Percentiles rank a stretch among this genome's conserved stretches.
phyloP scores from a whole-genome alignment of 1,284 basidiomycete genomes.

The Papiliotrema nemorosa region DNA sequence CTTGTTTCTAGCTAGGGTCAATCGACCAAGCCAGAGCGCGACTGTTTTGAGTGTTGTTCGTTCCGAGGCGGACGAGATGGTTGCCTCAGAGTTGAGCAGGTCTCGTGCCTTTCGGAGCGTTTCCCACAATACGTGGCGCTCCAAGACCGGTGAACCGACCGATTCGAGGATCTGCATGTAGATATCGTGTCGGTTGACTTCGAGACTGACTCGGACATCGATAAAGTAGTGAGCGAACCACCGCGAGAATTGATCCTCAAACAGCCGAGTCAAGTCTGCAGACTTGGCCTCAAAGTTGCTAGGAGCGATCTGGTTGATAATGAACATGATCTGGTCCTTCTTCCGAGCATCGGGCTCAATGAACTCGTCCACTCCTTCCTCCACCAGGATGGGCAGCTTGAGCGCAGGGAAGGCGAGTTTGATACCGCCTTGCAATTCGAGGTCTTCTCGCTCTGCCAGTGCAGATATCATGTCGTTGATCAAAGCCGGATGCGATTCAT shows the following conservation, averaged over 20 bases:
- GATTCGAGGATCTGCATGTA: conserved; percentile 92
- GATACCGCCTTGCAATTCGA: conserved; percentile 52
- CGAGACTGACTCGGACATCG: conserved; percentile 89
- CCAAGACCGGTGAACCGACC: conserved; percentile 63
- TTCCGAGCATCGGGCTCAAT: conserved; percentile 76
- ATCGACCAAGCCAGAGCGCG: conserved; percentile 88
- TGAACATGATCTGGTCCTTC: conserved; percentile 94
- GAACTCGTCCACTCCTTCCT: conserved; percentile 57
- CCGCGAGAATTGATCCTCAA: conserved; percentile 74
- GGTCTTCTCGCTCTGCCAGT: conserved; percentile 52
- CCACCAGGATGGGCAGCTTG: conserved; percentile 48
- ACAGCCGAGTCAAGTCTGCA: conserved; percentile 73
- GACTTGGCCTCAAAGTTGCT: conserved; percentile 88
- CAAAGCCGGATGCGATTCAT: conserved; percentile 84
- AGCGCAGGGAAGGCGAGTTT: conserved; percentile 49
- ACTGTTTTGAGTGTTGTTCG: conserved; percentile 89
- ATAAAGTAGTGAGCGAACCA: conserved; percentile 99
- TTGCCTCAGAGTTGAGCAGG: conserved; percentile 88
- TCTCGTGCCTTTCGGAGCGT: conserved; percentile 81
- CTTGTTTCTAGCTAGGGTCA: conserved; percentile 86
- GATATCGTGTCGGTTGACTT: conserved; percentile 94
- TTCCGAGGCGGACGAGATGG: conserved; percentile 78
- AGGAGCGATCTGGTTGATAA: conserved; percentile 95
- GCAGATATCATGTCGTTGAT: conserved; percentile 68
- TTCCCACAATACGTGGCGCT: conserved; percentile 83